Base-by-base conservation (phyloP, 2,329 filamentous ascomycete genomes). In the Epichloe typhina region DNA sequence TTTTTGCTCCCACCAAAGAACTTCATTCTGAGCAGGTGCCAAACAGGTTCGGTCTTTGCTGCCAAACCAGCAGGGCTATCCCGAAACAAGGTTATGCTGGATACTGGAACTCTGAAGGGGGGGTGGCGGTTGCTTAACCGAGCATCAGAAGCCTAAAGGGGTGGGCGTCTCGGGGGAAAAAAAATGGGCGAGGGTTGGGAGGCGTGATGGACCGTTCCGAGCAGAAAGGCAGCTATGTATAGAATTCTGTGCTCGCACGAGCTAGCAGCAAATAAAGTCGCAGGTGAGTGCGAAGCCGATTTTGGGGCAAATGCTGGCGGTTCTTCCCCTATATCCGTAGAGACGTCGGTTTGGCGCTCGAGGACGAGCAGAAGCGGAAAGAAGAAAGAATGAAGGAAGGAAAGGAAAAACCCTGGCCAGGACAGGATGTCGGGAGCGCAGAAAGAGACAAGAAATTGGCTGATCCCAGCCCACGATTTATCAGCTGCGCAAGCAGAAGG, bases 1-100 rank as follows among this genome's bases (percentile, higher is more conserved):
- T 73, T 75, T 67, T 68, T 69, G 58, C 58, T 65, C 55, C 60
- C 62, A 57, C 62, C 65, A 64, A 76, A 76, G 71, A 75, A 71
- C 71, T 75, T 76, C 74, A 76, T 65, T 45, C 49, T 64, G 60
- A 58, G 56, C 56, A 39, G 26, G 49, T 36, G 40, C 51, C 46
- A 53, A 49, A 47, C 26, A 35, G 39, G 39, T 35, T 44, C 21
- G 42, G 36, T 49, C 44, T 49, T 15, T 31, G 47, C 40, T 46
- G 53, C 56, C 55, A 58, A 54, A 53, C 55, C 36, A 58, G 53
- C 57, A 61, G 54, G 55, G 54, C 57, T 62, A 57, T 66, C 65
- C 64, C 64, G 65, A 60, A 63, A 66, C 61, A 66, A 66, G 65
- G 60, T 64, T 68, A 68, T 67, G 62, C 64, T 60, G 64, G 63